Evolutionary conservation across 495 filamentous ascomycete genomes (phyloP).

Genomic region (Aspergillus olivimuriae): DNA sequence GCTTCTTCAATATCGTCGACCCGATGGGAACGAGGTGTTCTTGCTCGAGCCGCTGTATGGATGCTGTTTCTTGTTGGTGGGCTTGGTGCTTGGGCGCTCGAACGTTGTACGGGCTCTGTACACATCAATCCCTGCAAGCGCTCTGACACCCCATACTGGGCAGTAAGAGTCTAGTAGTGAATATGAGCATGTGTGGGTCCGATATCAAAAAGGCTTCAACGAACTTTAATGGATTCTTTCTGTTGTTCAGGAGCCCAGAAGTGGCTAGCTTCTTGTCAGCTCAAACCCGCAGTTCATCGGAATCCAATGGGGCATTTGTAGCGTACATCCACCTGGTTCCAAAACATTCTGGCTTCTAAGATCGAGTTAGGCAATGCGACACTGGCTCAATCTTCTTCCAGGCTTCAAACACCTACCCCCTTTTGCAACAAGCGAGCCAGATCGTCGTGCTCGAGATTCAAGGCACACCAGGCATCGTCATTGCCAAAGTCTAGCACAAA

Average conservation of each 20-base stretch:
- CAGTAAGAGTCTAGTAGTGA: constrained; percentile 27
- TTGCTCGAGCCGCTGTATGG: constrained; percentile 5
- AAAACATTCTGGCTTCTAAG: constrained; percentile 34
- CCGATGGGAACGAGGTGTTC: constrained; percentile 6
- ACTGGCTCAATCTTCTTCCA: neutral
- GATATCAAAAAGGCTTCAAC: neutral
- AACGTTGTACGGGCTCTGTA: constrained; percentile 40
- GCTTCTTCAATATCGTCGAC: constrained; percentile 32
- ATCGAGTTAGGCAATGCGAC: neutral
- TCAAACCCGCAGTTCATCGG: neutral
- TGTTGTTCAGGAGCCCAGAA: constrained; percentile 67
- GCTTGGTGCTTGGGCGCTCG: constrained; percentile 4
- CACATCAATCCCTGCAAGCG: constrained; percentile 62
- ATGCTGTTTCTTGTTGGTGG: constrained; percentile 11
- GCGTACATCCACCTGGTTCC: constrained; percentile 65
- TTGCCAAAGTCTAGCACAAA: constrained; percentile 70
- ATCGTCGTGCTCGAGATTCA: constrained; percentile 45
- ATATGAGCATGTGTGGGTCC: neutral
- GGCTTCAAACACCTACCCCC: neutral
- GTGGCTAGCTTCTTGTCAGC: constrained; percentile 40
- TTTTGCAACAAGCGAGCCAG: constrained; percentile 32
- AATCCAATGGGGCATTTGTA: neutral
- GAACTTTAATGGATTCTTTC: constrained; percentile 43
- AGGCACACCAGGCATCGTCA: constrained; percentile 54
- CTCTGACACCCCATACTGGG: constrained; percentile 60